These are phyloP conservation scores for Rhodotorula sphaerocarpa DNA, from an alignment of 768 basidiomycete genomes.

Conservation along the genomic window DNA sequence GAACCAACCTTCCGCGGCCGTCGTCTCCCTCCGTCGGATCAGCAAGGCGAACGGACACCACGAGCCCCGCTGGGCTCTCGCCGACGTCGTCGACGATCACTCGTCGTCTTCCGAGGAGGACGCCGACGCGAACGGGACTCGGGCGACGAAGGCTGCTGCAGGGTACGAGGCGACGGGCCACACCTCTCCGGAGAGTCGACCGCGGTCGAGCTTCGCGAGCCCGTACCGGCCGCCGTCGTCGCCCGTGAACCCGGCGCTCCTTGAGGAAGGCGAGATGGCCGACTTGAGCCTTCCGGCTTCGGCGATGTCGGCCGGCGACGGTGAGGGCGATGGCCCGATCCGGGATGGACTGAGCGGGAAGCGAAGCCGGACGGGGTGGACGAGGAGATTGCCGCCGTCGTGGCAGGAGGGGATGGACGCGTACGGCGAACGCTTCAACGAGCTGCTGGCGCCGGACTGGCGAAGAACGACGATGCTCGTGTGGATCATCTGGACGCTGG, in stretches of 20 bases:
- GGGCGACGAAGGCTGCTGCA: neutral
- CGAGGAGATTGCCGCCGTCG: neutral
- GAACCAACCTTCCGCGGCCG: constrained; percentile 72
- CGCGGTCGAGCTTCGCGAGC: too few relatives aligned
- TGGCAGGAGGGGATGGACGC: constrained; percentile 46
- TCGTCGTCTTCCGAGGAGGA: neutral
- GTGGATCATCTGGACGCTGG: constrained; percentile 67
- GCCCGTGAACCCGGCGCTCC: too few relatives aligned
- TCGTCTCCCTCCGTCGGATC: constrained; percentile 73
- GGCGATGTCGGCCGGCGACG: neutral
- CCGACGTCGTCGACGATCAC: constrained; percentile 56
- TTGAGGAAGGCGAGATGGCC: neutral
- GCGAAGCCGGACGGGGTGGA: too few relatives aligned
- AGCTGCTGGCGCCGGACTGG: constrained; percentile 72
- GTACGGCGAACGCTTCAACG: constrained; percentile 60
- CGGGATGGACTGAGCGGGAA: too few relatives aligned
- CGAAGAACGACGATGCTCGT: constrained; percentile 64
- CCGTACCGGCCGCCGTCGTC: neutral
- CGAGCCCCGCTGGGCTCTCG: constrained; percentile 56
- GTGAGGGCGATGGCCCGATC: neutral
- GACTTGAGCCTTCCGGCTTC: neutral
- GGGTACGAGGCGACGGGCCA: constrained; percentile 40
- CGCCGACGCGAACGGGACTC: neutral
- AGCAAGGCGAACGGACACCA: constrained; percentile 76
- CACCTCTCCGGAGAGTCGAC: constrained; percentile 11